Evolutionary conservation across 352 stramenopile species (phyloP).

Genomic region (Globisporangium canariense): DNA sequence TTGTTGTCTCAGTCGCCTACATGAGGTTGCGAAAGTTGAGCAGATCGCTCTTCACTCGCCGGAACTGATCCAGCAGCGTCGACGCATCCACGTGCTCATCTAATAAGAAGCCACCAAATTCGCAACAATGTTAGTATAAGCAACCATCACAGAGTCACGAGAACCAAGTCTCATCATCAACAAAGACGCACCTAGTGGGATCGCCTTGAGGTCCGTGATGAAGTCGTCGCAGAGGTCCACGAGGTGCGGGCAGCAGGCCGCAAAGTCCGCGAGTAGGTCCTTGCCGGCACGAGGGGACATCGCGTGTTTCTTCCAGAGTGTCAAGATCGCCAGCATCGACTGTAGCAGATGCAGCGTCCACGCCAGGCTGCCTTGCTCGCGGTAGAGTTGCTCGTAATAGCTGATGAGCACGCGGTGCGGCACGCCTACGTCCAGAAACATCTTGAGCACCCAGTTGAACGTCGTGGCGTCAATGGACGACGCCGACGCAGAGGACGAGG

Average conservation of each 20-base stretch:
- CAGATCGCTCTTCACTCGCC: constrained; percentile 68
- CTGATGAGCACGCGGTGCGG: constrained; percentile 68
- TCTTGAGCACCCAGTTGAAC: constrained; percentile 80
- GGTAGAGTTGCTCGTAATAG: constrained; percentile 82
- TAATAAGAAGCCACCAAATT: constrained; percentile 18
- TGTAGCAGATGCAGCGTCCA: constrained; percentile 81
- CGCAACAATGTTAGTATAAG: constrained; percentile 14
- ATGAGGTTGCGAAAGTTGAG: constrained; percentile 68
- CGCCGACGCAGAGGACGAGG: constrained; percentile 42
- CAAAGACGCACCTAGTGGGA: constrained; percentile 61
- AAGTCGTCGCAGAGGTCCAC: constrained; percentile 78
- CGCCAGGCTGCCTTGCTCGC: constrained; percentile 42
- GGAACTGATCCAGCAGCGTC: constrained; percentile 68
- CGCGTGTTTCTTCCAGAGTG: constrained; percentile 81
- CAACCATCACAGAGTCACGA: neutral
- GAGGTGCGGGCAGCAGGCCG: constrained; percentile 70
- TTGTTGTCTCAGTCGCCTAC: constrained; percentile 29
- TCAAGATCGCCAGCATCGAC: constrained; percentile 69
- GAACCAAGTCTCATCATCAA: neutral
- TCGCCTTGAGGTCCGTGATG: constrained; percentile 76
- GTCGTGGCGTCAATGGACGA: constrained; percentile 59
- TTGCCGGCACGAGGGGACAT: constrained; percentile 65
- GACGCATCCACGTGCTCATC: constrained; percentile 59
- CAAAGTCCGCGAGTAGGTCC: constrained; percentile 70
- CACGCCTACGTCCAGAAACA: constrained; percentile 81